Evolutionary conservation across 768 basidiomycete genomes (phyloP).

Genomic region (Dentipellis sp.): DNA sequence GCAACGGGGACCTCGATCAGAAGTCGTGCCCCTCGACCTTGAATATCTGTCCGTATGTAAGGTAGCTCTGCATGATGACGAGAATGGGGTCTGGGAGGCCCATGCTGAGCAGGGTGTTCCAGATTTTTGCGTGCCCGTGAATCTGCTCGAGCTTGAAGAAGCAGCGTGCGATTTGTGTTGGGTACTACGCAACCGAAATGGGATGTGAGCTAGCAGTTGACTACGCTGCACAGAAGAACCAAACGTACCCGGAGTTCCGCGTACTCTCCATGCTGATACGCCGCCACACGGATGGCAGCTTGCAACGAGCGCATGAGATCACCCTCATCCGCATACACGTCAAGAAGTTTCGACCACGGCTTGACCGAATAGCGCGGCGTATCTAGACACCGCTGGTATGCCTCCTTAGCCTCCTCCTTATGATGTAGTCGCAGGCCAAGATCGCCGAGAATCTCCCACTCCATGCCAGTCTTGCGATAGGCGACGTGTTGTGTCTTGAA

Average conservation of each 20-base stretch:
- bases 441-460: constrained; percentile 98
- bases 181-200: constrained; percentile 46
- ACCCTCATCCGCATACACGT: constrained; percentile 95
- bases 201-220: neutral
- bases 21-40: constrained; percentile 83
- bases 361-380: constrained; percentile 78
- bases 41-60: constrained; percentile 82
- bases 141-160: constrained; percentile 91
- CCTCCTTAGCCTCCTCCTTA: constrained; percentile 98
- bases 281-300: constrained; percentile 85
- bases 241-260: constrained; percentile 75
- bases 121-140: constrained; percentile 91
- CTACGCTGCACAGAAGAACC: neutral
- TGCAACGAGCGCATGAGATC: constrained; percentile 88
- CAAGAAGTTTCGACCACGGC: constrained; percentile 89
- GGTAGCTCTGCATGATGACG: constrained; percentile 89
- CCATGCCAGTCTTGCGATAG: constrained; percentile 91
- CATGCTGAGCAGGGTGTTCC: constrained; percentile 90
- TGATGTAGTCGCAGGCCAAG: constrained; percentile 89
- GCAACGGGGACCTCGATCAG: constrained; percentile 26
- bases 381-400: constrained; percentile 91
- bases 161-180: constrained; percentile 80
- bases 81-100: constrained; percentile 82
- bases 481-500: constrained; percentile 99
- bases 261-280: constrained; percentile 87